Evolutionary conservation across 345 rosid species (phyloP).

Genomic region (Xanthoceras sorbifolium): DNA sequence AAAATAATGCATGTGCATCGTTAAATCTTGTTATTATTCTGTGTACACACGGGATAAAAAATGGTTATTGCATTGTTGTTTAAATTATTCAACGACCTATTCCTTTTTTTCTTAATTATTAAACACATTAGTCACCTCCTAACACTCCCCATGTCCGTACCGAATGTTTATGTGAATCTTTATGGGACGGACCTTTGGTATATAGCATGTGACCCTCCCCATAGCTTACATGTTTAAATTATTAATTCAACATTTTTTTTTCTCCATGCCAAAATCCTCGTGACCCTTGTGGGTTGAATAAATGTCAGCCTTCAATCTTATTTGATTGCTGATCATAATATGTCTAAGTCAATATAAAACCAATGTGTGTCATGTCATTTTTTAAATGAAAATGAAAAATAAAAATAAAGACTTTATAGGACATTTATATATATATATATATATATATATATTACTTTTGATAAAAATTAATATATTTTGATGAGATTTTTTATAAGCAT

Average conservation of each 20-base stretch:
- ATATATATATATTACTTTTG: too few species aligned
- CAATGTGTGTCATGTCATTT: not conserved
- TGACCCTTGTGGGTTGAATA: not conserved
- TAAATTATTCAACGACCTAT: not conserved
- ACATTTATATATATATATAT: too few species aligned
- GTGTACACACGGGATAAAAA: not conserved
- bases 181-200: too few species aligned
- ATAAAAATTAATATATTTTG: too few species aligned
- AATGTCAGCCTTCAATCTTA: not conserved
- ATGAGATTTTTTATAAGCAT: too few species aligned
- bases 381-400: not conserved
- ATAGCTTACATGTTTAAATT: too few species aligned
- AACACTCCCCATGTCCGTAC: not conserved
- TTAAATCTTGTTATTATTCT: not conserved
- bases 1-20: not conserved
- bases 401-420: not conserved
- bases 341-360: not conserved
- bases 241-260: not conserved
- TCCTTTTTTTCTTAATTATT: not conserved
- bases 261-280: not conserved
- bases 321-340: not conserved
- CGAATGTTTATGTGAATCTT: not conserved
- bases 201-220: slow-evolving; percentile 1
- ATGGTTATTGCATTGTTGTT: not conserved
- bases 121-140: not conserved